A percentile compares a stretch with the other conserved stretches of the same genome.
Evolutionary conservation across 768 basidiomycete species (phyloP).

Genomic region (Astraeus odoratus): DNA sequence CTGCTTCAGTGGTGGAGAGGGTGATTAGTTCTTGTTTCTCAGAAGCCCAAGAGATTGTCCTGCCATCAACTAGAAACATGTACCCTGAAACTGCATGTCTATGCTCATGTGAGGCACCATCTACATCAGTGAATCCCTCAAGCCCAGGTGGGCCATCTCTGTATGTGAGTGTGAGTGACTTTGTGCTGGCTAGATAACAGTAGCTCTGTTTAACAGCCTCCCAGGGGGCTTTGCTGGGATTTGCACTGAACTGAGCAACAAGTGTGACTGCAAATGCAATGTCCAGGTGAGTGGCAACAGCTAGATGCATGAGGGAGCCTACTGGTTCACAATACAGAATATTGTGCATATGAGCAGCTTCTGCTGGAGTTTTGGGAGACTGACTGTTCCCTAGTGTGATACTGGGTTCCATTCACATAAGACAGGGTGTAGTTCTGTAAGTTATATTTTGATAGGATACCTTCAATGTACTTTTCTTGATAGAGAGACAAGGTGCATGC

Average conservation of each 20-base stretch:
- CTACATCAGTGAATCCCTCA: too few relatives aligned
- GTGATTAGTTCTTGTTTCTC: too few relatives aligned
- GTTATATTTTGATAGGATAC: not conserved
- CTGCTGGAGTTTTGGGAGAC: not conserved
- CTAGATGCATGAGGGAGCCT: slow-evolving; percentile 10
- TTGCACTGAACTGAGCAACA: slow-evolving; percentile 10
- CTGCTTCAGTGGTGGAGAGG: too few relatives aligned
- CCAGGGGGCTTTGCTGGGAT: slow-evolving; percentile 4
- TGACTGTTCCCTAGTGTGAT: not conserved
- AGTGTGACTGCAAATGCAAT: slow-evolving; percentile 12
- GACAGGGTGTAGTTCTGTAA: not conserved
- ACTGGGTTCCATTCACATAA: not conserved
- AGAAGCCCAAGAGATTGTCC: too few relatives aligned
- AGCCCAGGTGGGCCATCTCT: too few relatives aligned
- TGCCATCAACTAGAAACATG: too few relatives aligned
- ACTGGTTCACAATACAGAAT: slow-evolving; percentile 1
- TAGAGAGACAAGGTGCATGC: not conserved
- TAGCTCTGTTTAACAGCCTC: slow-evolving; percentile 11
- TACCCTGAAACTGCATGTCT: too few relatives aligned
- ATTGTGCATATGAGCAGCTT: too few relatives aligned
- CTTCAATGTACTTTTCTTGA: not conserved
- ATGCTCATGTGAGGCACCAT: too few relatives aligned
- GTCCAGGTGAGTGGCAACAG: slow-evolving; percentile 7
- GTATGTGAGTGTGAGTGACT: not conserved
- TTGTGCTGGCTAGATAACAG: slow-evolving; percentile 9